Evolutionary conservation across 176 grass and related monocot species (phyloP), one percentile per base, ranked within the genome.

Genomic region (Metroxylon sagu): DNA sequence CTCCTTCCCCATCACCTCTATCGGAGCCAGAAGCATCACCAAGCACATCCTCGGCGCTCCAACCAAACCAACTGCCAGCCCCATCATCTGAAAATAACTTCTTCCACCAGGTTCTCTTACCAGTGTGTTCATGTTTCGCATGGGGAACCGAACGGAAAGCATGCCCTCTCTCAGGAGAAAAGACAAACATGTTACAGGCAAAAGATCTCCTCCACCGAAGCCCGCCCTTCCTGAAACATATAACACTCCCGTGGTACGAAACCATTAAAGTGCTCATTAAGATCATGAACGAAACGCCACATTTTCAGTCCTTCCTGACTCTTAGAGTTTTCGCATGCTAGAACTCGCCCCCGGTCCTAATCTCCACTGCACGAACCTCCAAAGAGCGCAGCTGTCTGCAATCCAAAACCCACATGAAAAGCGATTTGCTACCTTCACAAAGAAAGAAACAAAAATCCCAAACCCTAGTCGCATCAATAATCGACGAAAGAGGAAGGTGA

Each of bases 101-200:
- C 50, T 69, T 53, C 92, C 92, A 97, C 92, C 92, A 91, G 0
- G 84, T 68, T 30, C 71, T 82, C 68, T 85, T 77, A 69, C 29
- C 82, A 57, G 31, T 73, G 60, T 60, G 72, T 43, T 43, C 12
- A 43, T 43, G 71, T 19, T 69, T 80, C 0, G 75, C 84, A 26
- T 80, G 88, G 0, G 73, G 69, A 67, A 84, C 62, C 18, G 72
- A 53, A 17, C 70, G 73, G n/a, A 39, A 69, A 18, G 16, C 18
- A 28, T 67, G 64, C 53, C 74, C 76, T 68, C 83, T 67, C n/a
- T 70, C 60, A 52, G 78, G 74, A 85, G 70, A 64, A 28, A 72
- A 54, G 30, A 29, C 19, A 67, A 77, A 74, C 83, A 82, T 59
- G 72, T 82, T 71, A 65, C 49, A 60, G 16, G 71, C 65, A 30